Evolutionary conservation across 495 filamentous ascomycete genomes (phyloP).

Genomic region (Penicillium egyptiacum): DNA sequence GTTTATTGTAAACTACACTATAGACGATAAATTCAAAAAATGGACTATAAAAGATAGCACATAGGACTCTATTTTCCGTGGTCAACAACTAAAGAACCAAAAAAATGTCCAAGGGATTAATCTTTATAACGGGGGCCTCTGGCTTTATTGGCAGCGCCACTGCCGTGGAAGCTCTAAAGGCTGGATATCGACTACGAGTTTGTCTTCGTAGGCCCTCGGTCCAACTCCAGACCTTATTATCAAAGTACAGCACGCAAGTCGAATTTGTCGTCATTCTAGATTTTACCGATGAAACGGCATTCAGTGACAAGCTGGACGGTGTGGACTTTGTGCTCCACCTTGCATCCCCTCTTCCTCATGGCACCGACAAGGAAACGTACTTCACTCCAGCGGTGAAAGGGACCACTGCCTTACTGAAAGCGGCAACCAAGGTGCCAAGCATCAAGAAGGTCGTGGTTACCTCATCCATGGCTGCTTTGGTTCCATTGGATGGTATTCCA

Average conservation of each 20-base stretch:
- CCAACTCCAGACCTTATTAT: slow-evolving; percentile 21
- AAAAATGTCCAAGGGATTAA: slow-evolving; percentile 22
- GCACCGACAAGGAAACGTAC: slow-evolving; percentile 28
- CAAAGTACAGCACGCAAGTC: slow-evolving; percentile 17
- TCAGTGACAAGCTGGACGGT: slow-evolving; percentile 30
- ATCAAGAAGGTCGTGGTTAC: slow-evolving; percentile 43
- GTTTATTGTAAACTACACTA: too few relatives aligned
- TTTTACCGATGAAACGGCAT: slow-evolving; percentile 31
- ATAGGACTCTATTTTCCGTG: too few relatives aligned
- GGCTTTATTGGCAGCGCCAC: slow-evolving; percentile 45
- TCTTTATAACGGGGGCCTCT: slow-evolving; percentile 49
- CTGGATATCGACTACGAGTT: slow-evolving; percentile 39
- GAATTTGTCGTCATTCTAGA: slow-evolving; percentile 36
- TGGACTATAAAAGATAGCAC: too few relatives aligned
- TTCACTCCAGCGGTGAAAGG: slow-evolving; percentile 36
- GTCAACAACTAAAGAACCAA: slow-evolving; percentile 8
- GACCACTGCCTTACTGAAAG: slow-evolving; percentile 31
- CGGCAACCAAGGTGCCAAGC: slow-evolving; percentile 26
- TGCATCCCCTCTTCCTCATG: slow-evolving; percentile 38
- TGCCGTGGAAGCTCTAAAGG: slow-evolving; percentile 38
- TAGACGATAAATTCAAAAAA: too few relatives aligned
- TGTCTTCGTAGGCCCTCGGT: slow-evolving; percentile 34
- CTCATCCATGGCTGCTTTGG: slow-evolving; percentile 31
- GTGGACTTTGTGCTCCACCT: slow-evolving; percentile 43
- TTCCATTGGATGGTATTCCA: slow-evolving; percentile 29